Conservation (phyloP, 2,329 filamentous ascomycete species). For the Fusarium bulbicola region DNA sequence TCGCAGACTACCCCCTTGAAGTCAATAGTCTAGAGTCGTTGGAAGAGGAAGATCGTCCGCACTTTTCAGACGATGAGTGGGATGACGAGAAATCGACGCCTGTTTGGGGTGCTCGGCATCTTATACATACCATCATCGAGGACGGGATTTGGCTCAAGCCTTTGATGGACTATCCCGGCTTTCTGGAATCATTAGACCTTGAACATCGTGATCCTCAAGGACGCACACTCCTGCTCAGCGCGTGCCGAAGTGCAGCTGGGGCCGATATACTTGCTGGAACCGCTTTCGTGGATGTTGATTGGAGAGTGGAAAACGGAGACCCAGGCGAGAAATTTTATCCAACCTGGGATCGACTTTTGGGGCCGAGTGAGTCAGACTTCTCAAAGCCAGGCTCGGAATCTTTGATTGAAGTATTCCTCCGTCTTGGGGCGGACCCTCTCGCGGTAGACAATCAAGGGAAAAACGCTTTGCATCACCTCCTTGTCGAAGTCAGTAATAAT, state of each 20-base stretch:
- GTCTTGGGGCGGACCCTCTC: not conserved
- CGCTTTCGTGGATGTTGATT: not conserved
- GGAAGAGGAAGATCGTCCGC: not conserved
- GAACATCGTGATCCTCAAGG: not conserved
- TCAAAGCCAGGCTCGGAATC: not conserved
- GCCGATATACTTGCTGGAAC: not conserved
- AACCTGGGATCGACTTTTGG: not conserved
- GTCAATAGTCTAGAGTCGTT: not conserved
- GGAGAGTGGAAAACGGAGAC: not conserved
- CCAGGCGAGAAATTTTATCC: not conserved
- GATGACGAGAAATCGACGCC: rapidly evolving
- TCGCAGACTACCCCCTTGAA: too few species aligned
- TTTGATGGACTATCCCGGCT: rapidly evolving
- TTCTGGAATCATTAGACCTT: not conserved
- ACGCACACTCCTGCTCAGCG: not conserved
- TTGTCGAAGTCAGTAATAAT: not conserved
- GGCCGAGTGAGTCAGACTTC: not conserved
- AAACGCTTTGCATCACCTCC: not conserved
- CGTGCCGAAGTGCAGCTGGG: not conserved
- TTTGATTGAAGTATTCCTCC: not conserved
- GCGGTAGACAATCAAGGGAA: not conserved
- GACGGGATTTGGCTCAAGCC: not conserved
- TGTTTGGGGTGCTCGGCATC: not conserved
- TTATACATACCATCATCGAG: not conserved
- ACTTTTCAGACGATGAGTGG: not conserved